phyloP scores from a whole-genome alignment of 2,329 filamentous ascomycete species.

The Neurospora sp. region DNA sequence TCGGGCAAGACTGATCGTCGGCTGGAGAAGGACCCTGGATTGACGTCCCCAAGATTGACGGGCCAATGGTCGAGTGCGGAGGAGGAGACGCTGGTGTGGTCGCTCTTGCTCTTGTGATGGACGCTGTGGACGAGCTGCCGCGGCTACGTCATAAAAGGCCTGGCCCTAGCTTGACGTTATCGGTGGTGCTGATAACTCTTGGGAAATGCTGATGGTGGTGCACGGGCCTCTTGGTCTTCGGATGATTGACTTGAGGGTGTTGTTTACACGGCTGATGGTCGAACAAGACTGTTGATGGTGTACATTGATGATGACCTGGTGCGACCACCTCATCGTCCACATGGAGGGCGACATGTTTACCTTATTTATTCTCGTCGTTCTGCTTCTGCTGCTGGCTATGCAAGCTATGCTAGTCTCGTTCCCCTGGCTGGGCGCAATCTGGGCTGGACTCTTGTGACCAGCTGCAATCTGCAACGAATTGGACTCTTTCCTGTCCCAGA shows the following conservation, averaged over 20 bases:
- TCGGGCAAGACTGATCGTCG: neutral
- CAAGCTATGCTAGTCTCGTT: neutral
- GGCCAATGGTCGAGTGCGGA: neutral
- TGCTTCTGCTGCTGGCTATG: neutral
- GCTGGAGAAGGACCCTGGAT: neutral
- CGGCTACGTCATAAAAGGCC: constrained; percentile 17
- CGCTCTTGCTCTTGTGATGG: neutral
- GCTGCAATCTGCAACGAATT: neutral
- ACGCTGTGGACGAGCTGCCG: neutral
- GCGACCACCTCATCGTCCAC: neutral
- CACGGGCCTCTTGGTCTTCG: neutral
- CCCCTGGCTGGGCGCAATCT: neutral
- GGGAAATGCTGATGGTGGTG: constrained; percentile 1
- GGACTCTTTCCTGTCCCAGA: neutral
- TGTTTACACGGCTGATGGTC: constrained; percentile 2
- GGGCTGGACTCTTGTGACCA: neutral
- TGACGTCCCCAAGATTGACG: neutral
- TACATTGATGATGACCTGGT: constrained; percentile 3
- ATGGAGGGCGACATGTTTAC: neutral
- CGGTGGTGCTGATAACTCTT: constrained; percentile 7
- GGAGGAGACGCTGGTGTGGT: neutral
- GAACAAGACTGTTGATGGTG: neutral
- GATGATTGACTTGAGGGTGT: neutral
- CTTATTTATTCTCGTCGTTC: neutral
- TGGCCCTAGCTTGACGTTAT: constrained; percentile 15